Evolutionary conservation across 148 eudicot genomes (phyloP).

Genomic region (Heliosperma pusillum): DNA sequence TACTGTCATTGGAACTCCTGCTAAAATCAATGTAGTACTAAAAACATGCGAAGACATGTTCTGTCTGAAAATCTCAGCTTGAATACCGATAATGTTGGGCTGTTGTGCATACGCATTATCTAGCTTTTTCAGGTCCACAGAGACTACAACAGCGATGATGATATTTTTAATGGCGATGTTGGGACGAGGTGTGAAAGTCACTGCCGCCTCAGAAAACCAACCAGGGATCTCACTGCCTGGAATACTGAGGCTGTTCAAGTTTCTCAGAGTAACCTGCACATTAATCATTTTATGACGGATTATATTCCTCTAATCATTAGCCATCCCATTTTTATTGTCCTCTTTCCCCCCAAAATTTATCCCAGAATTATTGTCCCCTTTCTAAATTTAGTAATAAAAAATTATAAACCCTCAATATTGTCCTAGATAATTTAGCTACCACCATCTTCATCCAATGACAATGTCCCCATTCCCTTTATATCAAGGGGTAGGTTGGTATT

Average conservation of each 20-base stretch:
- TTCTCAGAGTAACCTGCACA: conserved; percentile 48
- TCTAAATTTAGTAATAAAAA: no score
- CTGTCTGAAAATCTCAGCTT: conserved; percentile 33
- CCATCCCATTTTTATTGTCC: no score
- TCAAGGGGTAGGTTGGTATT: no score
- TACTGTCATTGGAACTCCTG: conserved; percentile 37
- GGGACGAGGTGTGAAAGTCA: conserved; percentile 31
- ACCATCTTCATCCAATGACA: no score
- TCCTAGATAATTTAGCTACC: no score
- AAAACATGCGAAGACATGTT: conserved; percentile 6
- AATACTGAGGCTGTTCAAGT: conserved; percentile 36
- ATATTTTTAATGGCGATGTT: conserved; percentile 42
- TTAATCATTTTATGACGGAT: neutral
- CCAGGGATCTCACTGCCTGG: conserved; percentile 53
- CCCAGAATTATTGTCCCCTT: no score
- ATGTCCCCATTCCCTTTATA: no score
- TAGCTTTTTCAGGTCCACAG: conserved; percentile 29
- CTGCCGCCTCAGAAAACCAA: conserved; percentile 42
- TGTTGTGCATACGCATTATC: conserved; percentile 18
- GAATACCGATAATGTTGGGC: conserved; percentile 34
- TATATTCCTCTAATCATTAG: conserved; percentile 43
- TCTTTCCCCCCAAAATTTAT: no score
- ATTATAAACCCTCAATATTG: no score
- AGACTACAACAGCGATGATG: conserved; percentile 41
- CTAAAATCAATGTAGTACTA: conserved; percentile 25